Base-by-base conservation (phyloP, 306 rosid species). In the Fagus sylvatica region DNA sequence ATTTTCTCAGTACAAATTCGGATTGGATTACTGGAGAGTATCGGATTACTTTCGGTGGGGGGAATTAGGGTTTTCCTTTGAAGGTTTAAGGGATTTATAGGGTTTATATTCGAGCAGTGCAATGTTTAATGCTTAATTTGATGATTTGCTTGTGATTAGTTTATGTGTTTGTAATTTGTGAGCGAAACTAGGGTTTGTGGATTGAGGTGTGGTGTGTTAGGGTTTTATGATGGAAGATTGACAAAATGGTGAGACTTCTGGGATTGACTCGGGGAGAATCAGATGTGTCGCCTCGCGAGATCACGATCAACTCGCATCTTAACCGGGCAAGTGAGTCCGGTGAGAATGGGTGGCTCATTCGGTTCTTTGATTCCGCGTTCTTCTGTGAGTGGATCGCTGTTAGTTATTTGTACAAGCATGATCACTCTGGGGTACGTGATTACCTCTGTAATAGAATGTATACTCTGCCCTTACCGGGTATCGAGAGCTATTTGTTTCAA, bases 321-420 rank as follows among this genome's bases (percentile, higher is more conserved):
- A 88, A 86, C 71, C 36, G 79, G 15, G 77, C 85, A 2, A 83
- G 91, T 75, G 96, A 89, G 53, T 84, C 91, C 22, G 89, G 99
- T 76, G 99, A 95, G 85, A 95, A 88, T 76, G 98, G 99, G 39
- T 95, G 99, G 99, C 99, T 95, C 78, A 95, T 95, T 46, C 85
- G 99, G 68, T 95, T 95, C 87, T 95, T 95, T 81, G 99, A 95
- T 75, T 95, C 99, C 3, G 90, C 99, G 1, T 95, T 93, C 82
- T 95, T 95, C 90, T 95, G 99, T 16, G 99, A 95, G 83, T 95
- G 98, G 98, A 95, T 95, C 64, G 98, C 98, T 62, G 98, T 95
- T 79, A 95, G 99, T 85, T 95, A 95, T 81, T 83, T 95, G 54
- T 93, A 93, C 88, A 95, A 95, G 84, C 99, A 95, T 77, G 99